Evolutionary conservation across 208 protist genomes (phyloP).

Genomic region (Vickermania spadyakhi): DNA sequence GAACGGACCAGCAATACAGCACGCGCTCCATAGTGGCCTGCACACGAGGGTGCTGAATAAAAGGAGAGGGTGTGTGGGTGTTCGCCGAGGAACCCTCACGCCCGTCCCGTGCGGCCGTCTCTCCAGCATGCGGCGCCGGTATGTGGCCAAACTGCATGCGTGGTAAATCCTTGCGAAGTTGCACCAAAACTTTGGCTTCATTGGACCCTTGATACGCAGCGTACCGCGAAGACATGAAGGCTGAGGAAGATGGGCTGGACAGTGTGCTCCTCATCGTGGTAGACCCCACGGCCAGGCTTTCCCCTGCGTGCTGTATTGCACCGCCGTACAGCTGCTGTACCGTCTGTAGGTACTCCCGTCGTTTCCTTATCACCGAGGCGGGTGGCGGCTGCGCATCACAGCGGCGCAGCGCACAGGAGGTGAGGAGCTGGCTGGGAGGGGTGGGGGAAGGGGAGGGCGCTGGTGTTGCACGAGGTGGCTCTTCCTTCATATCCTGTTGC

Average conservation of each 20-base stretch:
- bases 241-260: neutral
- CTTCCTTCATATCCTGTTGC: neutral
- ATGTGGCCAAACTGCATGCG: conserved; percentile 58
- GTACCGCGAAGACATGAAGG: conserved; percentile 18
- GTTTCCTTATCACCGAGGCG: no score
- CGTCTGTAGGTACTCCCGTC: neutral
- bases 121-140: no score
- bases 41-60: conserved; percentile 60
- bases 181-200: conserved; percentile 49
- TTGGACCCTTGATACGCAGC: conserved; percentile 19
- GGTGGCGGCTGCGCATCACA: no score
- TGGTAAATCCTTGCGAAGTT: conserved; percentile 88
- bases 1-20: conserved; percentile 90
- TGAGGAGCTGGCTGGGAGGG: neutral
- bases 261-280: neutral
- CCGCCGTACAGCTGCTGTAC: neutral
- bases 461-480: neutral
- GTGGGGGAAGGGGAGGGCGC: neutral
- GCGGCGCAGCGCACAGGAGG: neutral
- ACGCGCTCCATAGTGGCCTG: conserved; percentile 75
- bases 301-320: neutral
- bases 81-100: no score
- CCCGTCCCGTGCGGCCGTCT: neutral
- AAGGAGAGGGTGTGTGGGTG: no score
- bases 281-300: neutral